These are phyloP conservation scores for Protomyces macrosporus DNA, from an alignment of 1,139 yeast species.

Conservation along the genomic window DNA sequence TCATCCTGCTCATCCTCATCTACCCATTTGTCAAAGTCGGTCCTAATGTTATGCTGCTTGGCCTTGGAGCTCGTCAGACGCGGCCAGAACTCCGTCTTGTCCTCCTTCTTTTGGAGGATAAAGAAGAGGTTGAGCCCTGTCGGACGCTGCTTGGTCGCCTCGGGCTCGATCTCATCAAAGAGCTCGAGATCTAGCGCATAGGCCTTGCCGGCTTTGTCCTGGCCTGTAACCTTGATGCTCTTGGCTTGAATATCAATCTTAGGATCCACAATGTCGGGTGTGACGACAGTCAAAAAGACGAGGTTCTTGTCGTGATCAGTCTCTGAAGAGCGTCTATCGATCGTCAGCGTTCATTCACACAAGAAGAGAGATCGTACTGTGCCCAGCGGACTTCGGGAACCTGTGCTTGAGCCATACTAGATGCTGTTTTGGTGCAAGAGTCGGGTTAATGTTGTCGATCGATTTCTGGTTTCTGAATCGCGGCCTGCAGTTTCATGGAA, in stretches of 20 bases:
- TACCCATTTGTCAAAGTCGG: slow-evolving; percentile 95
- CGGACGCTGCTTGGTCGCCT: slow-evolving; percentile 44
- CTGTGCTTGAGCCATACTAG: slow-evolving; percentile 9
- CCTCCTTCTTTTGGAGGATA: slow-evolving; percentile 62
- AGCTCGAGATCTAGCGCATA: slow-evolving; percentile 33
- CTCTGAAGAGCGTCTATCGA: slow-evolving; percentile 59
- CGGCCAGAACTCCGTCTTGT: slow-evolving; percentile 82
- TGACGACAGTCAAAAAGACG: slow-evolving; percentile 65
- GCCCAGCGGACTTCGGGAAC: slow-evolving; percentile 26
- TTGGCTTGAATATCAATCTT: slow-evolving; percentile 59
- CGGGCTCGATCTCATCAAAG: slow-evolving; percentile 55
- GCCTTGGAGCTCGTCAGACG: slow-evolving; percentile 72
- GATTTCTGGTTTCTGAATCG: too few species aligned
- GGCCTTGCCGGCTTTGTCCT: slow-evolving; percentile 44
- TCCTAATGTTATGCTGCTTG: slow-evolving; percentile 69
- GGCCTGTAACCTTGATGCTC: slow-evolving; percentile 54
- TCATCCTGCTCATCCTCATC: slow-evolving; percentile 89
- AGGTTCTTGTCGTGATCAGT: slow-evolving; percentile 67
- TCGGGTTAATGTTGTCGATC: too few species aligned
- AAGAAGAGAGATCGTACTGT: not conserved
- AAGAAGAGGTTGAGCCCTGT: slow-evolving; percentile 73
- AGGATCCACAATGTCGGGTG: slow-evolving; percentile 63
- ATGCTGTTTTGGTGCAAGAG: too few species aligned
- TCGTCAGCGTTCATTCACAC: slow-evolving; percentile 43
- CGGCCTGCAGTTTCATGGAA: too few species aligned